phyloP scores from a whole-genome alignment of 345 rosid species.

The Acer yangbiense region DNA sequence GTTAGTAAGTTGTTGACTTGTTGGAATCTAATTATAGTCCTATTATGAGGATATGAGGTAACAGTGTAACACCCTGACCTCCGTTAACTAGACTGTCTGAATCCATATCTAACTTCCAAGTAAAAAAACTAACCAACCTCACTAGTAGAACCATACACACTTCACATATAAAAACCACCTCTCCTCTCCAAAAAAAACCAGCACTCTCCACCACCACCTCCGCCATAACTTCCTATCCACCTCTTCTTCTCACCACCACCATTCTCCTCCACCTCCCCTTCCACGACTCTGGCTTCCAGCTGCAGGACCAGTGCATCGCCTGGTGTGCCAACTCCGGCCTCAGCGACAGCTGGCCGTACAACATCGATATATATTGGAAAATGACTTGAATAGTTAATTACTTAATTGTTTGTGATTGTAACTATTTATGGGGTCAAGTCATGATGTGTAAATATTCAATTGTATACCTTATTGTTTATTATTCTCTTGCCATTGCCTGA shows the following conservation, averaged over 20 bases:
- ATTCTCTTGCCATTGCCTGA: constrained; percentile 2
- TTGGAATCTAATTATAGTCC: neutral
- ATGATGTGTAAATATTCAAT: neutral
- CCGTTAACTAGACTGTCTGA: no score
- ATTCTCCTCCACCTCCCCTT: constrained; percentile 13
- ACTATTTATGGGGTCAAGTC: neutral
- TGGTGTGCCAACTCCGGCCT: constrained; percentile 84
- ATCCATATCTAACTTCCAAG: no score
- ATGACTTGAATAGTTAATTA: neutral
- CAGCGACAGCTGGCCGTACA: constrained; percentile 70
- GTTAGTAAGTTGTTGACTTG: no score
- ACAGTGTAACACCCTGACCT: no score
- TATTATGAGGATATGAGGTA: neutral
- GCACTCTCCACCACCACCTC: neutral
- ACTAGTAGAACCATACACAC: no score
- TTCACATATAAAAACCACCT: no score
- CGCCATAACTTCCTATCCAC: constrained; percentile 24
- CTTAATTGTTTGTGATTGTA: neutral
- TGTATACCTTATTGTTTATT: neutral
- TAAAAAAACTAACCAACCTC: no score
- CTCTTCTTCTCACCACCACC: neutral
- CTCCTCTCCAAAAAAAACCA: no score
- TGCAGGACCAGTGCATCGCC: constrained; percentile 59
- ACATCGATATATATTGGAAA: constrained; percentile 3
- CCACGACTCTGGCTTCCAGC: constrained; percentile 52